Conservation (phyloP, 192 early-diverging fungal species). For the Glomus cerebriforme region DNA sequence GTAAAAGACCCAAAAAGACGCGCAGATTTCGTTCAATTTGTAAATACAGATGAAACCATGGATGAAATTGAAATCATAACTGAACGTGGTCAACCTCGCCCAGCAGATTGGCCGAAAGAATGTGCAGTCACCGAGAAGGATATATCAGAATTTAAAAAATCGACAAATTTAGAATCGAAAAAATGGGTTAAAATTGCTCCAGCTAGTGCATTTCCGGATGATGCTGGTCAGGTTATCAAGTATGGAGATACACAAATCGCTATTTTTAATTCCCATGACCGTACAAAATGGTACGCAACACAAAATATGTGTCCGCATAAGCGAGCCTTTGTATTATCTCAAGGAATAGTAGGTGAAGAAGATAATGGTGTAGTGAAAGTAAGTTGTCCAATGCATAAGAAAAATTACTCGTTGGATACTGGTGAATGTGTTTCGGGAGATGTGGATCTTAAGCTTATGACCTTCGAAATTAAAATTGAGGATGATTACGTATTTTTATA, state of each 20-base stretch:
- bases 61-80: conserved; percentile 54
- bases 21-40: conserved; percentile 63
- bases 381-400: conserved; percentile 71
- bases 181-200: conserved; percentile 48
- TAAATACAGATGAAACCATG: conserved; percentile 56
- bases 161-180: neutral
- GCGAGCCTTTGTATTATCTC: conserved; percentile 65
- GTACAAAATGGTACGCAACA: conserved; percentile 65
- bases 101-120: conserved; percentile 63
- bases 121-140: neutral
- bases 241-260: conserved; percentile 68
- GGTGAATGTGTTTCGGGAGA: conserved; percentile 55
- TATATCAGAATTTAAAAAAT: neutral
- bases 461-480: conserved; percentile 63
- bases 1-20: conserved; percentile 58
- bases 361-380: conserved; percentile 38
- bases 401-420: conserved; percentile 57
- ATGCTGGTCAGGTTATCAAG: conserved; percentile 55
- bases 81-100: conserved; percentile 66
- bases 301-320: conserved; percentile 83
- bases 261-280: conserved; percentile 50
- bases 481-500: conserved; percentile 45
- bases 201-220: conserved; percentile 46
- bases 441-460: conserved; percentile 44
- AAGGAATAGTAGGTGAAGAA: conserved; percentile 56